phyloP scores from a whole-genome alignment of 257 asterid species.

The Penstemon davidsonii region DNA sequence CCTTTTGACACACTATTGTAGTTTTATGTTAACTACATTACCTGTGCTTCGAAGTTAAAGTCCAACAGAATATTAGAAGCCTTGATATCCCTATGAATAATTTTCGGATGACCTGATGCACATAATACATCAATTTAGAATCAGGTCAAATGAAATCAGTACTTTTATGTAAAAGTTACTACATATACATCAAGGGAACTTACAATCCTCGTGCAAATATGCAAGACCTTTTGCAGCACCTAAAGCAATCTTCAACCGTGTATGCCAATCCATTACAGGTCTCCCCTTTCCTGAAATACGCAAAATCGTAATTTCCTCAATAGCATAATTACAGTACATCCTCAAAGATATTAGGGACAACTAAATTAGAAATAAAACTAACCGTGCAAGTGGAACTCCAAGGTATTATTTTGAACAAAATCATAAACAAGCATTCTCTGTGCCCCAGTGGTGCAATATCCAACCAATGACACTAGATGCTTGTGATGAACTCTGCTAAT shows the following conservation, averaged over 20 bases:
- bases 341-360: neutral
- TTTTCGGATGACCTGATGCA: conserved; percentile 80
- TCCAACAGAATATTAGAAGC: conserved; percentile 86
- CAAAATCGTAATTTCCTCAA: conserved; percentile 3
- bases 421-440: conserved; percentile 84
- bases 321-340: neutral
- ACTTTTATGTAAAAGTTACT: neutral
- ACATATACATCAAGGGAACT: conserved; percentile 26
- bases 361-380: conserved; percentile 22
- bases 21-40: conserved; percentile 24
- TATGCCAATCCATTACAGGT: conserved; percentile 53
- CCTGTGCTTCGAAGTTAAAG: conserved; percentile 88
- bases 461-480: conserved; percentile 92
- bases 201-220: conserved; percentile 61
- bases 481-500: conserved; percentile 95
- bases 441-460: conserved; percentile 78
- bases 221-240: conserved; percentile 70
- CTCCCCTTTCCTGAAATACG: conserved; percentile 45
- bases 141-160: neutral
- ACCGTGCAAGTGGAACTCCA: conserved; percentile 88
- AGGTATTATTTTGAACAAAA: conserved; percentile 74
- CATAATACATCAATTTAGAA: conserved; percentile 16
- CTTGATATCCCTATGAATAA: conserved; percentile 92
- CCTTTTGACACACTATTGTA: neutral
- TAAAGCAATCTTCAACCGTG: conserved; percentile 54